Evolutionary conservation across 345 rosid genomes (phyloP).

Genomic region (Heritiera fomes): DNA sequence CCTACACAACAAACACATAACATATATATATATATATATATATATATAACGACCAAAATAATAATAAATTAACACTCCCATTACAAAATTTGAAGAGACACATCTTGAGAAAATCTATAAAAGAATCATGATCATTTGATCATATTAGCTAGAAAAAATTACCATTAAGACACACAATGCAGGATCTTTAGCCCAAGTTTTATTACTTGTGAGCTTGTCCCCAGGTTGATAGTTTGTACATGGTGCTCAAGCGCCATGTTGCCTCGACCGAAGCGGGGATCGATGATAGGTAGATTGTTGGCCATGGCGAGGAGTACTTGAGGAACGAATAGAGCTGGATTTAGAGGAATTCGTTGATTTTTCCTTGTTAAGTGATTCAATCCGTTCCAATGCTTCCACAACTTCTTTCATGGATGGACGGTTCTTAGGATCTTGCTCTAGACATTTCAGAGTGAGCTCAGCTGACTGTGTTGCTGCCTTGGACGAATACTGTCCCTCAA

Average conservation of each 20-base stretch:
- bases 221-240: neutral
- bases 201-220: neutral
- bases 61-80: too few relatives aligned
- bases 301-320: constrained; percentile 3
- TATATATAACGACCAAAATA: too few relatives aligned
- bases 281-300: constrained; percentile 19
- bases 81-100: neutral
- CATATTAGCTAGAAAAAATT: neutral
- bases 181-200: neutral
- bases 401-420: constrained; percentile 70
- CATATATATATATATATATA: too few relatives aligned
- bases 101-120: neutral
- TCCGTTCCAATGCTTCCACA: constrained; percentile 39
- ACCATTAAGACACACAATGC: neutral
- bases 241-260: constrained; percentile 3
- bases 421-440: constrained; percentile 44
- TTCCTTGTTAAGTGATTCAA: constrained; percentile 36
- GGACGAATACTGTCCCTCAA: constrained; percentile 52
- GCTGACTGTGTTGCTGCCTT: constrained; percentile 48
- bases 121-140: neutral
- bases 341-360: constrained; percentile 20
- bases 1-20: too few relatives aligned
- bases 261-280: constrained; percentile 12
- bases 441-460: constrained; percentile 45
- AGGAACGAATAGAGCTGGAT: constrained; percentile 14